A percentile compares a stretch with the other conserved stretches of the same genome.
These are phyloP conservation scores for Acanthamoeba triangularis DNA, from an alignment of 208 protist genomes.

Conservation along the genomic window DNA sequence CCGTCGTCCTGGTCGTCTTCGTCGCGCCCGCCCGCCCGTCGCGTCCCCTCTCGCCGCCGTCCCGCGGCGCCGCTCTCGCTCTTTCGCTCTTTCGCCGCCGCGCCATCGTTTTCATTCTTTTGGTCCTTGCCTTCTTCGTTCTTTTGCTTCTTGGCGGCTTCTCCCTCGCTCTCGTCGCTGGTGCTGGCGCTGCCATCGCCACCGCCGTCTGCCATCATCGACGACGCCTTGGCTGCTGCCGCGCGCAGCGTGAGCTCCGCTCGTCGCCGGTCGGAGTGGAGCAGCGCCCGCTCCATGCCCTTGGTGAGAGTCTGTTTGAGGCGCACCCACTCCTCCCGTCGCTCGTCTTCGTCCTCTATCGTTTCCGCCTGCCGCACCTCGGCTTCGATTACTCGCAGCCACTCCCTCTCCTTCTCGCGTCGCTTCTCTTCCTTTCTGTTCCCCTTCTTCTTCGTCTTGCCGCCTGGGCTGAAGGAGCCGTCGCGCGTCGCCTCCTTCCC, in stretches of 20 bases:
- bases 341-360: conserved; percentile 1
- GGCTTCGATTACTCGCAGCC: background rate
- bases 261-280: background rate
- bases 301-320: background rate
- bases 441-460: background rate
- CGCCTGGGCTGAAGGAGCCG: background rate
- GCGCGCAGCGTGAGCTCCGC: background rate
- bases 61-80: no score
- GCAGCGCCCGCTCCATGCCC: conserved; percentile 31
- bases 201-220: background rate
- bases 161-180: background rate
- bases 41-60: background rate
- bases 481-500: background rate
- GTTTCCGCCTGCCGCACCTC: conserved; percentile 1
- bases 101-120: background rate
- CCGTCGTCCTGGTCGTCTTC: conserved; percentile 6
- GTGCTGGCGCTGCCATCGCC: background rate
- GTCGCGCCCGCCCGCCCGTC: background rate
- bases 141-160: background rate
- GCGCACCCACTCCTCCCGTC: conserved; percentile 8
- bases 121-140: background rate
- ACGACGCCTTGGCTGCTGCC: background rate
- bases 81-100: background rate
- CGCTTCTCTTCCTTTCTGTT: background rate
- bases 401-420: background rate